Conservation (phyloP, 2,329 filamentous ascomycete genomes). For the Ophioceras dolichostomum region DNA sequence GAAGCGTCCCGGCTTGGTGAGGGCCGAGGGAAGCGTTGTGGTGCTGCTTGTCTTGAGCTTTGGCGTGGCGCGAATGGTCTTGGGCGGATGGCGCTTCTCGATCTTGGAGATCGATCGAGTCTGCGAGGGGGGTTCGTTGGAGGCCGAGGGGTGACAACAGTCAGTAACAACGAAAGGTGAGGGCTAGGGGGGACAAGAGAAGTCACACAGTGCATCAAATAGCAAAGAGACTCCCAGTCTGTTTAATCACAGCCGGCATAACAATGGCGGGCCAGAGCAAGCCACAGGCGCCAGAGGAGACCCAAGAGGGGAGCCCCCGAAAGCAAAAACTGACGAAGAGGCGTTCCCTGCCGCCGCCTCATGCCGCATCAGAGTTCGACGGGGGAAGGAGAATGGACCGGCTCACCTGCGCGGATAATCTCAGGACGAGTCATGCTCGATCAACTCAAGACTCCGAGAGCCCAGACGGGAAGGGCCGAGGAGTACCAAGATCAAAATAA, state of each 20-base stretch:
- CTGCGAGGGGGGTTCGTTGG: slow-evolving; percentile 29
- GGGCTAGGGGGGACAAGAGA: neutral
- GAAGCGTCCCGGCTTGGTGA: slow-evolving; percentile 77
- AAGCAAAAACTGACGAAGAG: too few species aligned
- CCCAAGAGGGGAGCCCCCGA: too few species aligned
- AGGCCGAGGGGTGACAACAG: slow-evolving; percentile 2
- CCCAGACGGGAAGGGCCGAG: neutral
- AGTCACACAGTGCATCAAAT: neutral
- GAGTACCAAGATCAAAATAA: neutral
- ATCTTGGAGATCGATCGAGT: slow-evolving; percentile 91
- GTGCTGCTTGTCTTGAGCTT: slow-evolving; percentile 36
- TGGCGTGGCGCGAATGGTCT: slow-evolving; percentile 53
- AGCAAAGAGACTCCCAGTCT: neutral
- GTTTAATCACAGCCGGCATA: too few species aligned
- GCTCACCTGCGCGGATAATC: slow-evolving; percentile 49
- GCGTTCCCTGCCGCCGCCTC: too few species aligned
- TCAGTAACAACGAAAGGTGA: slow-evolving; percentile 7
- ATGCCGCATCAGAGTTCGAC: too few species aligned
- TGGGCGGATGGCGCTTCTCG: slow-evolving; percentile 71
- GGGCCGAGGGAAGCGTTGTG: slow-evolving; percentile 45
- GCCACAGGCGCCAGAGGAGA: too few species aligned
- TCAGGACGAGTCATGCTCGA: slow-evolving; percentile 45
- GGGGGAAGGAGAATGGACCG: slow-evolving; percentile 8
- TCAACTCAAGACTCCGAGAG: slow-evolving; percentile 6
- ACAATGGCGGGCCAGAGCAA: too few species aligned